Conservation (phyloP, 2,329 filamentous ascomycete genomes). For the Colletotrichum sp. region DNA sequence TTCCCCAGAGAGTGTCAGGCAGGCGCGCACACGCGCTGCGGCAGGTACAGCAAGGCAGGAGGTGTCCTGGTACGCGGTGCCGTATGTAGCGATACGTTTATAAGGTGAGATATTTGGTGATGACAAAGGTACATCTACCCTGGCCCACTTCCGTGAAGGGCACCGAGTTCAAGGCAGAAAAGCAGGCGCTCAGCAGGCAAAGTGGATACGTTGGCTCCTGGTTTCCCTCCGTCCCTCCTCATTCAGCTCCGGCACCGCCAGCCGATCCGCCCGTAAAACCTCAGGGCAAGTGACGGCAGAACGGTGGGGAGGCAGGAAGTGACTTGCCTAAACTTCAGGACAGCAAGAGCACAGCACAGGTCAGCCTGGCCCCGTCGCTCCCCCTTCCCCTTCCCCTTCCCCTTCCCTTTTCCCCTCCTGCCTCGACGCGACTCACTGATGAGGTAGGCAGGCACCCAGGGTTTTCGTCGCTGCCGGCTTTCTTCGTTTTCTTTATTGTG, state of each 20-base stretch:
- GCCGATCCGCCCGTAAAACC: conserved; percentile 22
- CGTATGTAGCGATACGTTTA: not conserved
- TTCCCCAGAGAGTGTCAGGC: not conserved
- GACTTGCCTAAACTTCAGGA: not conserved
- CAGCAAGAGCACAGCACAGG: not conserved
- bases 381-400: not conserved
- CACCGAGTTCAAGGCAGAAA: not conserved
- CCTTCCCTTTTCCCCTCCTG: not conserved
- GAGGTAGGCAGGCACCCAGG: not conserved
- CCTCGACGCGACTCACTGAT: not conserved
- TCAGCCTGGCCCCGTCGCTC: not conserved
- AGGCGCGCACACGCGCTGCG: conserved; percentile 10
- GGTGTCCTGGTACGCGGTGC: not conserved
- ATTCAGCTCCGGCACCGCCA: conserved; percentile 23
- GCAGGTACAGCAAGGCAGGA: not conserved
- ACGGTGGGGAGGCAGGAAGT: not conserved
- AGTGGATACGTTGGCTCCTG: conserved; percentile 8
- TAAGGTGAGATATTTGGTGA: not conserved
- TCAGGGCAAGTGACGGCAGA: not conserved
- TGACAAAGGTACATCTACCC: not conserved
- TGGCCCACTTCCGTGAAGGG: not conserved
- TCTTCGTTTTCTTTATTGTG: not conserved
- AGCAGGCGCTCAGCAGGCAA: not conserved
- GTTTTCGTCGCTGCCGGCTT: not conserved
- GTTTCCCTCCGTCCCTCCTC: conserved; percentile 5